phyloP scores from a whole-genome alignment of 345 rosid genomes.

The Aquilaria malaccensis region DNA sequence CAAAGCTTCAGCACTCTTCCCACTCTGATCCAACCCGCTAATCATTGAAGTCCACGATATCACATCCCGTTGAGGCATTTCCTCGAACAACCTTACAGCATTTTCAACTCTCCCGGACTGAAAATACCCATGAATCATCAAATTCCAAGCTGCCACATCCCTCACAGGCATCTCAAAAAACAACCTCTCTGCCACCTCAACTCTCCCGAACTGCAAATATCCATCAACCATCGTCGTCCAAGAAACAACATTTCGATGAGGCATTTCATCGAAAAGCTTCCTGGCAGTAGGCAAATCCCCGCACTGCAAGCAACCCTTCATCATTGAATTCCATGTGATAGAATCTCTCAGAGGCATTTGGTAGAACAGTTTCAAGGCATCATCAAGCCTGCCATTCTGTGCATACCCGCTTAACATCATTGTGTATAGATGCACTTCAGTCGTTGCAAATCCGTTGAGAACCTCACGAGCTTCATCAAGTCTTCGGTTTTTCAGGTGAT shows the following conservation, averaged over 20 bases:
- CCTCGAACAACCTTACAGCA: slow-evolving; percentile 45
- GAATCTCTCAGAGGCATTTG: slow-evolving; percentile 46
- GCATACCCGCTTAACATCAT: slow-evolving; percentile 46
- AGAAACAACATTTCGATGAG: slow-evolving; percentile 51
- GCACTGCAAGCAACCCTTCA: slow-evolving; percentile 57
- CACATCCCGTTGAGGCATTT: slow-evolving; percentile 54
- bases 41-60: slow-evolving; percentile 87
- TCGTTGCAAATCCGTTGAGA: slow-evolving; percentile 33
- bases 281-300: slow-evolving; percentile 36
- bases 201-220: slow-evolving; percentile 40
- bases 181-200: slow-evolving; percentile 45
- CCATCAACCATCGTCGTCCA: slow-evolving; percentile 75
- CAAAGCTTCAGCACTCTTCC: slow-evolving; percentile 47
- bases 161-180: slow-evolving; percentile 49
- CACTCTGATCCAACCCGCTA: slow-evolving; percentile 54
- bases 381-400: slow-evolving; percentile 24
- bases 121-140: slow-evolving; percentile 66
- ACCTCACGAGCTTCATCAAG: slow-evolving; percentile 35
- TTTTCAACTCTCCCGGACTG: slow-evolving; percentile 40
- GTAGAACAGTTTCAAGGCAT: slow-evolving; percentile 45
- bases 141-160: slow-evolving; percentile 71
- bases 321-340: slow-evolving; percentile 63
- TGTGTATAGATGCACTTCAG: slow-evolving; percentile 39
- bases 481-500: slow-evolving; percentile 32
- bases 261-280: slow-evolving; percentile 65